These are phyloP conservation scores for Botrytis paeoniae DNA, from an alignment of 2,329 filamentous ascomycete genomes.

Conservation along the genomic window DNA sequence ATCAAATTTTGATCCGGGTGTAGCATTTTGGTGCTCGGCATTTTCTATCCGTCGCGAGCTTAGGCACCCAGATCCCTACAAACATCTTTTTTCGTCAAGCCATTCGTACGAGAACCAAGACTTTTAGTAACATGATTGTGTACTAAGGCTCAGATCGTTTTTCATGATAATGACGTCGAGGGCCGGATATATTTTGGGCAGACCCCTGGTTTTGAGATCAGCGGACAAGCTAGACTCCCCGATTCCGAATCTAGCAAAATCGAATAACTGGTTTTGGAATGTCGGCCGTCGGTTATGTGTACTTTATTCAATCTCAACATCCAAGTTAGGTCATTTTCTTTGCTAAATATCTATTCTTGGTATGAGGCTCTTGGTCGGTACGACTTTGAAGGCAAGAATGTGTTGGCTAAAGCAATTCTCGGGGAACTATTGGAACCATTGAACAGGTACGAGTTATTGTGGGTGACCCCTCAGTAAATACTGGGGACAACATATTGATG, in stretches of 20 bases:
- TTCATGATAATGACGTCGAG: not conserved
- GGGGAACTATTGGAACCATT: not conserved
- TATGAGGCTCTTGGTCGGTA: not conserved
- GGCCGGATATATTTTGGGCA: not conserved
- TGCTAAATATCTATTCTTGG: not conserved
- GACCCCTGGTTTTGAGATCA: not conserved
- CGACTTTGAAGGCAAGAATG: not conserved
- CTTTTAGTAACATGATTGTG: not conserved
- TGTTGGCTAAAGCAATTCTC: not conserved
- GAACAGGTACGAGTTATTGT: not conserved
- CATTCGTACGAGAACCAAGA: not conserved
- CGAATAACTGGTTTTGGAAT: not conserved
- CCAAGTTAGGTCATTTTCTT: not conserved
- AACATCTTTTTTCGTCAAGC: not conserved
- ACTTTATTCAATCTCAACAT: not conserved
- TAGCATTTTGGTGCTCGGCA: not conserved
- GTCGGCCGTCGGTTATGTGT: not conserved
- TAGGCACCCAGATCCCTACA: not conserved
- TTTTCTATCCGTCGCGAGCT: not conserved
- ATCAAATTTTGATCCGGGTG: not conserved
- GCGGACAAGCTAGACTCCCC: not conserved
- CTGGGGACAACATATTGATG: not conserved
- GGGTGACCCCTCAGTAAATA: not conserved
- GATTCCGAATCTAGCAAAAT: not conserved
- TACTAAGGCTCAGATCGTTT: not conserved